Evolutionary conservation across 164 flowering plant genomes (phyloP).

Genomic region (Paratinospora sagittata): DNA sequence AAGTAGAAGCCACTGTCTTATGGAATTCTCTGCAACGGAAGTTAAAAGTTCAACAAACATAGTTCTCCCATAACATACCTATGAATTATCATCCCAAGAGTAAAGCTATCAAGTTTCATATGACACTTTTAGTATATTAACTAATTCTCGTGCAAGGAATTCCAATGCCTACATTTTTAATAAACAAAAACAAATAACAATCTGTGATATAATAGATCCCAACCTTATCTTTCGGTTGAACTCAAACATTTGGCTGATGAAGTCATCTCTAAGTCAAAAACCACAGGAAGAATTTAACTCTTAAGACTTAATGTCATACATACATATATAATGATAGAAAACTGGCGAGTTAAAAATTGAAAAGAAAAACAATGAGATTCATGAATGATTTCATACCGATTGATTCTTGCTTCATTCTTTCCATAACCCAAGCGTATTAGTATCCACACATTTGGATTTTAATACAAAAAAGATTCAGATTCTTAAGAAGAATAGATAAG

Average conservation of each 20-base stretch:
- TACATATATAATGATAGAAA: background rate
- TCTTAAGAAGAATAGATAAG: background rate
- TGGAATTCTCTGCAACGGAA: no score
- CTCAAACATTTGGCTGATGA: constrained; percentile 47
- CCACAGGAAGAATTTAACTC: background rate
- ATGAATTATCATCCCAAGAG: no score
- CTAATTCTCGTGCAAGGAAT: no score
- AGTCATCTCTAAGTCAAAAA: constrained; percentile 53
- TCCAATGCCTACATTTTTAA: background rate
- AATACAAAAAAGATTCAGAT: background rate
- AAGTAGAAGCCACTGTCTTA: no score
- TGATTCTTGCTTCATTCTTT: constrained; percentile 40
- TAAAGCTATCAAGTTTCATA: no score
- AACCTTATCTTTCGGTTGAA: constrained; percentile 64
- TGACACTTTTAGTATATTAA: no score
- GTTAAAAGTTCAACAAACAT: no score
- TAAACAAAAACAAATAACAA: background rate
- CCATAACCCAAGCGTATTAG: constrained; percentile 8
- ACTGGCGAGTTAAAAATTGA: background rate
- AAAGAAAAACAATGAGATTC: background rate
- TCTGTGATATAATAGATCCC: background rate
- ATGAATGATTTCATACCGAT: constrained; percentile 35
- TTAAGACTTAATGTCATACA: no score
- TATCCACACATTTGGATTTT: background rate
- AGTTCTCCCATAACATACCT: no score